Evolutionary conservation across 2,329 filamentous ascomycete species (phyloP), one percentile per base, ranked within the genome.

Genomic region (Colletotrichum gloeosporioides): DNA sequence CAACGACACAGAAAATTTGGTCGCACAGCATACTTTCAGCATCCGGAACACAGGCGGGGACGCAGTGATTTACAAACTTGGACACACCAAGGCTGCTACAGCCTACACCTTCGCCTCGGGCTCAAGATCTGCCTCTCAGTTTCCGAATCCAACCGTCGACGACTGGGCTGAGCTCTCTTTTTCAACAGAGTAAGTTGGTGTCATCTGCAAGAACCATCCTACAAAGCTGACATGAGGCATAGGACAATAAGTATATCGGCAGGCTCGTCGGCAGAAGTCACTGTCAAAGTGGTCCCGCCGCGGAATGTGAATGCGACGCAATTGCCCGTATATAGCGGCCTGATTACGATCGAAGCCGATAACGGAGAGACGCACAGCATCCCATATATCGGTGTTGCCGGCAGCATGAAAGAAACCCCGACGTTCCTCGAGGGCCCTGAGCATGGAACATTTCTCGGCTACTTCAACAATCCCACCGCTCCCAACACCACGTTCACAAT

Each of bases 1-100:
- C 80, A 89, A 89, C 75, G 87, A 89, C 77, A 88, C 85, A 7
- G 83, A 83, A 66, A 79, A 88, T 79, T 84, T 87, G 64, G 79
- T 80, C 18, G 70, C 77, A 6, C 79, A 76, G 16, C 79, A 81
- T 29, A 82, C 80, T 61, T 85, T 88, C 77, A 83, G 79, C 34
- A 83, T 89, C 78, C 82, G 79, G 55, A 89, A 89, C 80, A 81
- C 80, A 13, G 86, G 83, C 61, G 76, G 76, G 18, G 78, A 82
- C 27, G 80, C 80, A 9, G 79, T 84, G 18, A 84, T 83, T 10
- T 88, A 86, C 79, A 80, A 78, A 15, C 79, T 88, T 32, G 81
- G 82, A 44, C 81, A 86, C 66, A 79, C 82, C 32, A 77, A 79
- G 10, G 83, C 84, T 18, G 81, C 81, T 15, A 87, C 86, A 8